Conservation (phyloP, 2,329 filamentous ascomycete genomes). For the Cercospora beticola region DNA sequence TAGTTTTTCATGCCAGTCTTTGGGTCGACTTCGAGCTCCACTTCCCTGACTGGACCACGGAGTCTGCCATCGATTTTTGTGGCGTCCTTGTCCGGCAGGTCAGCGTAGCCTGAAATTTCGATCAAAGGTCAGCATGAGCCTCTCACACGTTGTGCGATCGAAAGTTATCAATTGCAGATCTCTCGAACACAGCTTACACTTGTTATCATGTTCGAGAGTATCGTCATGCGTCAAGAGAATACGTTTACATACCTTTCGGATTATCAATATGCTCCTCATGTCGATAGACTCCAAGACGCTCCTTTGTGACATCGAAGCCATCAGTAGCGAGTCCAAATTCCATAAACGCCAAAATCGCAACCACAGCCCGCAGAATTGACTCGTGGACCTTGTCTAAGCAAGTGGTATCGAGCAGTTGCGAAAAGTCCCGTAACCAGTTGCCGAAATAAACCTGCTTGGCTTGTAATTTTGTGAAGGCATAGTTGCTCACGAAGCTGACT, state of each 20-base stretch:
- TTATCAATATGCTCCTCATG: constrained; percentile 9
- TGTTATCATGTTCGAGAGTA: too few relatives aligned
- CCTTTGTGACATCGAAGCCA: constrained; percentile 16
- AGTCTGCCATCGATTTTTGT: background rate
- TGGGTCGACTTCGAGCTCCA: constrained; percentile 70
- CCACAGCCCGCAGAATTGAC: constrained; percentile 2
- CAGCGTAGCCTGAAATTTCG: background rate
- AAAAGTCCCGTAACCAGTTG: constrained; percentile 12
- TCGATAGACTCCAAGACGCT: constrained; percentile 12
- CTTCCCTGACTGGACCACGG: background rate
- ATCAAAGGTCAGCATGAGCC: background rate
- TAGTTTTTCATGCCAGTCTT: constrained; percentile 87
- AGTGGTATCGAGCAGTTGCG: constrained; percentile 4
- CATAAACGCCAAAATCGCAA: constrained; percentile 7
- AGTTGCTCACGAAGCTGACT: background rate
- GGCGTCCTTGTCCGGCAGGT: background rate
- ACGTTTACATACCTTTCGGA: background rate
- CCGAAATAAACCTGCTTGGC: constrained; percentile 7
- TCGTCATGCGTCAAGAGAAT: background rate
- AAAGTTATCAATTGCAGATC: background rate
- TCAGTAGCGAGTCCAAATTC: constrained; percentile 5
- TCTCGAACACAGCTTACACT: background rate
- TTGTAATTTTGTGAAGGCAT: constrained; percentile 1
- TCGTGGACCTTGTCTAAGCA: constrained; percentile 6
- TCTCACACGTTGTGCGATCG: background rate